phyloP scores from a whole-genome alignment of 805 yeast species.

The Maudiozyma saulgeensis region DNA sequence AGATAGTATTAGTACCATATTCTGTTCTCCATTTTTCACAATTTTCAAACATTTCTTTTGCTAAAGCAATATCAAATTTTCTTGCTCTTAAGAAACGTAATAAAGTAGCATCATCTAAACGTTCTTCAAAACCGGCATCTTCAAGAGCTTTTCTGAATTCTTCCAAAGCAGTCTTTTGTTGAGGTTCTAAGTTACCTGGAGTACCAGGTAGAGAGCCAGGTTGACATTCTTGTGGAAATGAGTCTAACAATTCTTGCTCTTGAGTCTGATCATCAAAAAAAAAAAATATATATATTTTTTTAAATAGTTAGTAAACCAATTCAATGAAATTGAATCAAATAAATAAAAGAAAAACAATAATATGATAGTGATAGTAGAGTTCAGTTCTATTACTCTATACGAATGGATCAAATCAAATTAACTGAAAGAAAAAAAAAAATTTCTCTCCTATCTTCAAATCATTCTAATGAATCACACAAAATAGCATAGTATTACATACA shows the following conservation, averaged over 20 bases:
- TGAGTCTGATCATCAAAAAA: conserved; percentile 3
- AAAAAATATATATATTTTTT: too few relatives aligned
- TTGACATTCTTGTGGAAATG: conserved; percentile 67
- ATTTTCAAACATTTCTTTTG: conserved; percentile 71
- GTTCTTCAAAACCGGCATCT: conserved; percentile 58
- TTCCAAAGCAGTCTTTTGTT: conserved; percentile 52
- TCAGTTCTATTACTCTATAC: neutral
- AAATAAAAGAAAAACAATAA: neutral
- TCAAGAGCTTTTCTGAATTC: conserved; percentile 49
- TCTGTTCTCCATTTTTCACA: conserved; percentile 91
- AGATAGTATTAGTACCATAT: conserved; percentile 77
- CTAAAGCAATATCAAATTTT: conserved; percentile 75
- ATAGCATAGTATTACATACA: conserved; percentile 6
- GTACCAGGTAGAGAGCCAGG: conserved; percentile 60
- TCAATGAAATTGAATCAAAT: neutral
- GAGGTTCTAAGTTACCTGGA: conserved; percentile 68
- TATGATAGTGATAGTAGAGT: too few relatives aligned
- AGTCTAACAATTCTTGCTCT: conserved; percentile 31
- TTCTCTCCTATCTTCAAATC: neutral
- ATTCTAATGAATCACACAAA: neutral
- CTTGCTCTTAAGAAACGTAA: conserved; percentile 88
- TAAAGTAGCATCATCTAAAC: conserved; percentile 80
- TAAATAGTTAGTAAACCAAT: conserved; percentile 1
- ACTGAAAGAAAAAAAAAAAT: too few relatives aligned
- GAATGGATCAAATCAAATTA: neutral